Evolutionary conservation across 306 rosid species (phyloP), one percentile per base, ranked within the genome.

Genomic region (Trifolium repens): DNA sequence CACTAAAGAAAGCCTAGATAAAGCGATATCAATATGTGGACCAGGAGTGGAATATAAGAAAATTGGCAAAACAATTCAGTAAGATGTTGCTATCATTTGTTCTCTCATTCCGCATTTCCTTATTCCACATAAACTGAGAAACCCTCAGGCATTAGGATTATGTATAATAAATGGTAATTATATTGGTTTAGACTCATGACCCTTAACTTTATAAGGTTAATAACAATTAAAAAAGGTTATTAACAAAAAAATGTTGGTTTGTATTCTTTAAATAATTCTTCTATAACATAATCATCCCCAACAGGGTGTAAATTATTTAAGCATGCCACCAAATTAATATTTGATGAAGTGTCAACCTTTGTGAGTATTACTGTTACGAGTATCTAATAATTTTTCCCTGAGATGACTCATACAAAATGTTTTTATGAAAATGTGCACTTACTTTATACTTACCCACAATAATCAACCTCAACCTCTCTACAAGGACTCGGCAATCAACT

Each of bases 41-140:
- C 94, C 96, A 1, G 97, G 97, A 62, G 96, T 89, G 84, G 98
- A 94, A 80, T 81, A 78, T 67, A 89, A 84, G 84, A 84, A 76
- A 84, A 91, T 94, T 82, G 98, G 97, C 79, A 87, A 81, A 85
- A 89, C 83, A 59, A 94, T 94, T 75, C 96, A 94, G 98, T 91
- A 89, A 89, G 96, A 70, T 72, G 69, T 75, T 75, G 74, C 59
- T 60, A 13, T 54, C 54, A 55, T 66, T 59, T 17, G 59, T 68
- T 71, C 53, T 16, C 55, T 68, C 62, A 52, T 60, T 67, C 68
- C 2, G 22, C 52, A 1, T 42, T 72, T 40, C 5, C 67, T 59
- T 69, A 19, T 66, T 42, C 32, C 57, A 37, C 67, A 40, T 22
- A 57, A 67, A 42, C 50, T 30, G 19, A 42, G 71, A 62, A 40